Evolutionary conservation across 2,329 filamentous ascomycete species (phyloP), one percentile per base, ranked within the genome.

Genomic region (Triangularia verruculosa): DNA sequence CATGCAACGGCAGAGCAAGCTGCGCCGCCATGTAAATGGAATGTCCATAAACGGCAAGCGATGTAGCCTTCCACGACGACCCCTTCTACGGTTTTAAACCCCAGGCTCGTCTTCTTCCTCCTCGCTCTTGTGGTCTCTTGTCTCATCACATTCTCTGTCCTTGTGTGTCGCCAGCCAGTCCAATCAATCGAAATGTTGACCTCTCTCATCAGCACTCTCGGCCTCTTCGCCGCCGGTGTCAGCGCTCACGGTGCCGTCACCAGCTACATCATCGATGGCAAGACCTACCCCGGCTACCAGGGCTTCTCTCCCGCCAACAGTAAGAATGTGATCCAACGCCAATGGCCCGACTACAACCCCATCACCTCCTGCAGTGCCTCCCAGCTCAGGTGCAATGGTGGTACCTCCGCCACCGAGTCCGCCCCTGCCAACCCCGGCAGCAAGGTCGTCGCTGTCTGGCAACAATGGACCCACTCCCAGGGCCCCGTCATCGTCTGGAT

Each of bases 401-500:
- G 83, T 63, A 77, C 79, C 62, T 77, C 80, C 25, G 78, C 83
- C 6, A 74, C 75, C 1, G 72, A 81, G 5, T 74, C 73, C 32
- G 83, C 81, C 1, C 74, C 76, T 30, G 74, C 83, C 63, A 72
- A 76, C 5, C 81, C 83, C 4, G 83, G 83, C 34, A 68, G 73
- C 17, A 78, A 75, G 53, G 74, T 86, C 59, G 80, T 79, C 9
- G 80, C 83, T 15, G 73, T 79, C 67, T 85, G 83, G 82, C 71
- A 74, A 43, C 83, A 86, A 71, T 86, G 84, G 83, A 86, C 83
- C 0, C 83, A 86, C 70, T 74, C 78, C 61, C 83, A 86, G 70
- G 84, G 83, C 1, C 84, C 84, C 15, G 81, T 86, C 47, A 83
- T 86, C 78, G 83, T 86, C 2, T 86, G 80, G 80, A 71, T 83